phyloP scores from a whole-genome alignment of 2,329 filamentous ascomycete genomes.

The Penicillium sp. region DNA sequence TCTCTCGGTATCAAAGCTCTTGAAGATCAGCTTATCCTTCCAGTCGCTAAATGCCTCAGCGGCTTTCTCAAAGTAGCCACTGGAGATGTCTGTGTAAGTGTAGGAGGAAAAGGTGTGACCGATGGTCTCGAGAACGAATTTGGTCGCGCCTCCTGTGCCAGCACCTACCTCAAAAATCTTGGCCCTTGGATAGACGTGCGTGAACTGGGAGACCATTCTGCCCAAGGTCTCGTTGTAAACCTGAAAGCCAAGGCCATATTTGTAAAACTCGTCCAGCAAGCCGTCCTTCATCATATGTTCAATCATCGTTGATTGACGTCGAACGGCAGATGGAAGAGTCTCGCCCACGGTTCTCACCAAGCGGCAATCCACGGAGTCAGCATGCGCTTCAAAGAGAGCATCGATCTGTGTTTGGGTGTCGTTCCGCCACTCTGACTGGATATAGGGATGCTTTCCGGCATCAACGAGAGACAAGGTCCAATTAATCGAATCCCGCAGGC shows the following conservation, averaged over 20 bases:
- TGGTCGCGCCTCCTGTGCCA: conserved; percentile 44
- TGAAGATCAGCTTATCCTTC: conserved; percentile 31
- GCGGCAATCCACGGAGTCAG: neutral
- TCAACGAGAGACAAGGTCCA: neutral
- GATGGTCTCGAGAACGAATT: conserved; percentile 35
- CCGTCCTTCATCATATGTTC: conserved; percentile 40
- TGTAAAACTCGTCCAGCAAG: conserved; percentile 41
- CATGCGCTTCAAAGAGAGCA: neutral
- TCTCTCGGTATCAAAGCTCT: conserved; percentile 34
- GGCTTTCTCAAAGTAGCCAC: conserved; percentile 45
- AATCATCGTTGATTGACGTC: conserved; percentile 36
- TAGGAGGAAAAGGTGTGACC: conserved; percentile 37
- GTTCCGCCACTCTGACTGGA: neutral
- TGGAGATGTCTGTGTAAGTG: conserved; percentile 50
- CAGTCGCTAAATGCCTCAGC: conserved; percentile 26
- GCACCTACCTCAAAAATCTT: conserved; percentile 43
- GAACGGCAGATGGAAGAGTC: conserved; percentile 11
- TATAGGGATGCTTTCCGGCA: neutral
- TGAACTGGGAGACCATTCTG: conserved; percentile 34
- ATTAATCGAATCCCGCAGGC: neutral
- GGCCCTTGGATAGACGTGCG: conserved; percentile 41
- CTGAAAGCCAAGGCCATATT: conserved; percentile 20
- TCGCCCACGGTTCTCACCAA: conserved; percentile 12
- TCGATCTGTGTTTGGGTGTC: neutral
- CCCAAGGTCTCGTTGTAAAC: conserved; percentile 23